Base-by-base conservation (phyloP, 2,329 filamentous ascomycete genomes). In the Trichoderma asperellum region DNA sequence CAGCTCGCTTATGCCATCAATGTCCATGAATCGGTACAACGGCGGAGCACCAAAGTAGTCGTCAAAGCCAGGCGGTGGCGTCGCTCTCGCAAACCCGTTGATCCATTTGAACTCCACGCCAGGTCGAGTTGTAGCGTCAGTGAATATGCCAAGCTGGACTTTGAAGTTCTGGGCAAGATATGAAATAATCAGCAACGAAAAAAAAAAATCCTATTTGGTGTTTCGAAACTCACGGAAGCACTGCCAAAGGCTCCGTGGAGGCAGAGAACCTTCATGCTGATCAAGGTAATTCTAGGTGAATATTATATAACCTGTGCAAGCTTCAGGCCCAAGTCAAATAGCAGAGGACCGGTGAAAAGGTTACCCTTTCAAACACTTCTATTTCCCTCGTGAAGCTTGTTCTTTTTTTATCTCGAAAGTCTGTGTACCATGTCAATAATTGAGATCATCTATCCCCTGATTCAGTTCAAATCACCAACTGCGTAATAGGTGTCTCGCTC, bases 241-340 rank as follows among this genome's bases (percentile, higher is more conserved):
- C 85, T 88, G 66, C 86, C 86, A 75, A 85, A 88, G 27, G 86
- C 84, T 71, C 86, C 86, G 40, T 86, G 86, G 10, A 88, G 80
- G 75, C 86, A 88, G 37, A 88, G 77, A 64, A 88, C 85, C 73
- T 80, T 85, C 86, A 88, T 88, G 2, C 8, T 70, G 49, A 24
- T 2, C 4, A 37, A 11, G 37, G 4, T 34, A 11, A 34, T 29
- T 7, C 14, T 5, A 43, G 18, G 40, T 49, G 14, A 34, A 34
- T 14, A n/a, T 27, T 11, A 58, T 14, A 18, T 35, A 16, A 8
- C 16, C 16, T 4, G 2, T 27, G 3, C 10, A 40, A 56, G 1
- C 24, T 27, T 29, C 29, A 3, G 4, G 21, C 27, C 2, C 35
- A 34, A 21, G 18, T 29, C 14, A 34, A 24, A 14, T 12, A 4